These are phyloP conservation scores for Russula ochroleuca DNA, from an alignment of 768 basidiomycete species.

Conservation along the genomic window DNA sequence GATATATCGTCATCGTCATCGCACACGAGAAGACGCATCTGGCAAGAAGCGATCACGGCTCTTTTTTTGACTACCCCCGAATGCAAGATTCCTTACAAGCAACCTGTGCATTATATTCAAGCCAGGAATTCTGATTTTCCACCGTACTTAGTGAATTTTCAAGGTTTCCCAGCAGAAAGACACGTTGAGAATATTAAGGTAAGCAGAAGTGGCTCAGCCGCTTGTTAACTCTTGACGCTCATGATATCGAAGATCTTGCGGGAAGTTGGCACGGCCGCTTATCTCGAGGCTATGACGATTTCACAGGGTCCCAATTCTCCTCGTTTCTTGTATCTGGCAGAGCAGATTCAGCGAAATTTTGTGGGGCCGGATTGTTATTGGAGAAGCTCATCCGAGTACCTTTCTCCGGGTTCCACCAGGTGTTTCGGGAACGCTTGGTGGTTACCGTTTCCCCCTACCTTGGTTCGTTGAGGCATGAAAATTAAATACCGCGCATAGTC, in stretches of 20 bases:
- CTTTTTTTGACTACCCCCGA: constrained; percentile 58
- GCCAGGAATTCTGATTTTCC: constrained; percentile 55
- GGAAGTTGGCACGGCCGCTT: constrained; percentile 57
- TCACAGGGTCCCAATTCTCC: constrained; percentile 45
- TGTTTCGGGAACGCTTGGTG: constrained; percentile 78
- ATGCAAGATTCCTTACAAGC: constrained; percentile 53
- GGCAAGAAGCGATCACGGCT: constrained; percentile 72
- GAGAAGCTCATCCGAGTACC: constrained; percentile 38
- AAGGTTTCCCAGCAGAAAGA: constrained; percentile 60
- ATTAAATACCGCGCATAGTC: background rate
- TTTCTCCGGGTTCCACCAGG: constrained; percentile 39
- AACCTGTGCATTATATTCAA: constrained; percentile 57
- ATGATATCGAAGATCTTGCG: constrained; percentile 54
- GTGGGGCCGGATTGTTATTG: constrained; percentile 75
- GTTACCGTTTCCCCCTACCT: constrained; percentile 72
- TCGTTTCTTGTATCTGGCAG: constrained; percentile 46
- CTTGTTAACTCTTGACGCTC: background rate
- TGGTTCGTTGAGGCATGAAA: constrained; percentile 41
- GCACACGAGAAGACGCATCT: constrained; percentile 66
- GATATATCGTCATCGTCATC: constrained; percentile 52
- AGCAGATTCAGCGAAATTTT: constrained; percentile 51
- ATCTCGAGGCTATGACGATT: constrained; percentile 49
- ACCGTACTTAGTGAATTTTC: constrained; percentile 64
- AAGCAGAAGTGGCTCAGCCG: background rate
- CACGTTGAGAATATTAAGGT: constrained; percentile 80